phyloP scores from a whole-genome alignment of 192 early-diverging fungal genomes.

The Borealophlyctis nickersoniae region DNA sequence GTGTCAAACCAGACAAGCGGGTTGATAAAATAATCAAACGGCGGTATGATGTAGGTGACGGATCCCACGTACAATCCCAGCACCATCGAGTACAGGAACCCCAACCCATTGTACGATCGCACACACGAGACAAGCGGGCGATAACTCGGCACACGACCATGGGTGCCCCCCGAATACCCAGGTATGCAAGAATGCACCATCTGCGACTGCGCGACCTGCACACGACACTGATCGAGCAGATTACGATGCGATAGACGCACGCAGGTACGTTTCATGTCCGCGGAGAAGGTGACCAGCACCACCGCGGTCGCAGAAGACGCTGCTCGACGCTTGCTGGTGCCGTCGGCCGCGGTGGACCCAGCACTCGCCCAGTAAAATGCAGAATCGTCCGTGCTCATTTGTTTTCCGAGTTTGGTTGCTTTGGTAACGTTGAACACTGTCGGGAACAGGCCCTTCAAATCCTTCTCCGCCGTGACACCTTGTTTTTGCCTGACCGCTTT shows the following conservation, averaged over 20 bases:
- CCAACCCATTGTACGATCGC: slow-evolving; percentile 48
- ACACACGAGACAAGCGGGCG: slow-evolving; percentile 40
- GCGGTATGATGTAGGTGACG: slow-evolving; percentile 61
- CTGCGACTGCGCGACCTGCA: slow-evolving; percentile 53
- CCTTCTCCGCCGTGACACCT: background rate
- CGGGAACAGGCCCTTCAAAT: slow-evolving; percentile 45
- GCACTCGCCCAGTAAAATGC: slow-evolving; percentile 10
- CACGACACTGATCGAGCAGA: slow-evolving; percentile 56
- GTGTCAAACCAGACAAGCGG: slow-evolving; percentile 73
- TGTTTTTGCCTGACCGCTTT: slow-evolving; percentile 38
- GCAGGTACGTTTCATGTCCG: slow-evolving; percentile 47
- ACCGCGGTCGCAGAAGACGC: slow-evolving; percentile 44
- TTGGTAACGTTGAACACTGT: slow-evolving; percentile 59
- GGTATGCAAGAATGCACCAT: slow-evolving; percentile 39
- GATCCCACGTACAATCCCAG: slow-evolving; percentile 56
- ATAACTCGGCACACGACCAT: slow-evolving; percentile 22
- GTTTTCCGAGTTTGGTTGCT: slow-evolving; percentile 60
- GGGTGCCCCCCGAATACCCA: background rate
- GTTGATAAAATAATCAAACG: slow-evolving; percentile 55
- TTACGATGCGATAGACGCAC: slow-evolving; percentile 52
- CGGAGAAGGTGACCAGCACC: slow-evolving; percentile 50
- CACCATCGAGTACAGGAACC: slow-evolving; percentile 48
- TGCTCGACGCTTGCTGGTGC: too few relatives aligned
- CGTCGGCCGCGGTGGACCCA: too few relatives aligned
- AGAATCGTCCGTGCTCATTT: slow-evolving; percentile 52